phyloP scores from a whole-genome alignment of 352 stramenopile species.

The Globisporangium splendens region DNA sequence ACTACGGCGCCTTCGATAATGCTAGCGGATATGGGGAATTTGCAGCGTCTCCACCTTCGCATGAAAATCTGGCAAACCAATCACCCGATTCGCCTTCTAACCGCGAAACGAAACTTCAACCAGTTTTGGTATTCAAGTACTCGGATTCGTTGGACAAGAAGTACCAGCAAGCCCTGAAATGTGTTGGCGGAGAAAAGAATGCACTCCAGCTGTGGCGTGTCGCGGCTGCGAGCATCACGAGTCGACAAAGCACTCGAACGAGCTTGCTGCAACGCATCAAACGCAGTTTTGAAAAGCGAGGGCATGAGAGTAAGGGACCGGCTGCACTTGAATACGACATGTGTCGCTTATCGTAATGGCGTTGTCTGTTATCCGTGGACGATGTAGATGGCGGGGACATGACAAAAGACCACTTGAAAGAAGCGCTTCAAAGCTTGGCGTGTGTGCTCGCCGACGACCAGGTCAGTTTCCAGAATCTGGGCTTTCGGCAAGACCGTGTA shows the following conservation, averaged over 20 bases:
- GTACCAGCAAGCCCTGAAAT: conserved; percentile 40
- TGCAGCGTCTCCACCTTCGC: neutral
- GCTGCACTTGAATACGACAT: neutral
- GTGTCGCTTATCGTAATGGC: neutral
- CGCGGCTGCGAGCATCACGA: conserved; percentile 33
- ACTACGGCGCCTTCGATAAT: conserved; percentile 27
- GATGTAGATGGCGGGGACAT: conserved; percentile 37
- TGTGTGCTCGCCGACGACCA: conserved; percentile 64
- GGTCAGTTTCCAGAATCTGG: conserved; percentile 15
- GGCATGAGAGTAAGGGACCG: conserved; percentile 31
- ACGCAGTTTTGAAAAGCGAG: conserved; percentile 57
- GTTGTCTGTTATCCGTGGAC: neutral
- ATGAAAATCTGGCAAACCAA: conserved; percentile 15
- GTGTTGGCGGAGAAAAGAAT: conserved; percentile 28
- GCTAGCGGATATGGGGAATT: conserved; percentile 44
- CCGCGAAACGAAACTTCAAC: neutral
- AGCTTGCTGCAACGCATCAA: conserved; percentile 48
- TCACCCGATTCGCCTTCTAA: neutral
- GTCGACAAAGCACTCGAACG: conserved; percentile 39
- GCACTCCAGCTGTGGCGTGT: conserved; percentile 28
- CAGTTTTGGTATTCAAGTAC: conserved; percentile 13
- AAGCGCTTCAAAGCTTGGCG: conserved; percentile 39
- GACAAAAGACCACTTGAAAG: conserved; percentile 49
- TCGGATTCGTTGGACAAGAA: conserved; percentile 23
- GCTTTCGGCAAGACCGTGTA: neutral